Conservation (phyloP, 1,284 basidiomycete genomes). For the Sanghuangporus weigelae region DNA sequence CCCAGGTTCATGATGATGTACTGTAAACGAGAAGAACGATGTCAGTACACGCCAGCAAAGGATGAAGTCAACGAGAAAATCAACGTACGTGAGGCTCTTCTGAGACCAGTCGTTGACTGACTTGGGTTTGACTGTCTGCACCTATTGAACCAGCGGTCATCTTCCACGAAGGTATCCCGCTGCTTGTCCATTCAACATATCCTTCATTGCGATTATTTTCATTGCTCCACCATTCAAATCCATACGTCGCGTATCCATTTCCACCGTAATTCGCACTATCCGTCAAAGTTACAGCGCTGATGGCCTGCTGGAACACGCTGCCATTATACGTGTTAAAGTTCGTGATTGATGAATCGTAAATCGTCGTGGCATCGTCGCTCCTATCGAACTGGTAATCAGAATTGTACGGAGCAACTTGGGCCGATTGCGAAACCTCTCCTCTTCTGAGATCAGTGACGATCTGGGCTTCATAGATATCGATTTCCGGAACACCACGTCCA, state of each 20-base stretch:
- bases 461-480: constrained; percentile 52
- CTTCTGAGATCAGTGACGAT: constrained; percentile 23
- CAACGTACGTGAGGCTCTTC: constrained; percentile 46
- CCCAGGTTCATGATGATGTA: constrained; percentile 41
- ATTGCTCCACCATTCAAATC: constrained; percentile 37
- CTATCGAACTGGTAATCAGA: constrained; percentile 32
- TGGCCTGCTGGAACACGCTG: constrained; percentile 44
- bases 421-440: constrained; percentile 37
- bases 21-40: constrained; percentile 21
- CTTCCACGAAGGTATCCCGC: constrained; percentile 41
- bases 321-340: constrained; percentile 42
- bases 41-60: neutral
- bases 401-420: constrained; percentile 39
- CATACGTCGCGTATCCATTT: constrained; percentile 28
- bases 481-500: constrained; percentile 48
- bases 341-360: constrained; percentile 28
- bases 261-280: constrained; percentile 28
- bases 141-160: constrained; percentile 35
- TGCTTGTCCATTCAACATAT: constrained; percentile 46
- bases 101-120: constrained; percentile 41
- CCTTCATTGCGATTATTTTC: constrained; percentile 33
- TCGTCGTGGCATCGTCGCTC: constrained; percentile 27
- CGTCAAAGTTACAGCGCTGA: constrained; percentile 33
- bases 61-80: neutral
- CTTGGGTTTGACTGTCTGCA: constrained; percentile 30